Evolutionary conservation across 1,284 basidiomycete species (phyloP), one percentile per base, ranked within the genome.

Genomic region (Microbotryum violaceum): DNA sequence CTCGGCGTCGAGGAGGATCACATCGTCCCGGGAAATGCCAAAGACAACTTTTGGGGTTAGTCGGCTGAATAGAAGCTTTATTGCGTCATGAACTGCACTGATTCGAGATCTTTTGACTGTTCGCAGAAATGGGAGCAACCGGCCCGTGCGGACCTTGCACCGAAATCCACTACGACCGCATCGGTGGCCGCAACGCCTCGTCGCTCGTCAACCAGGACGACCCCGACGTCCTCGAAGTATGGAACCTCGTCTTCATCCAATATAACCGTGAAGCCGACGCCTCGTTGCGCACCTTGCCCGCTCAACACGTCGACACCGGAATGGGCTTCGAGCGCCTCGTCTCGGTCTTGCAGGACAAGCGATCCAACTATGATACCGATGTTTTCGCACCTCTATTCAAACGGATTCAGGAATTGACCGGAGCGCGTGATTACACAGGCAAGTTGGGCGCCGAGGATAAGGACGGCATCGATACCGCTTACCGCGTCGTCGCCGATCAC

Each of bases 171-270:
- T 96, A 85, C 73, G 94, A 98, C 77, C 86, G 93, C 51, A 91
- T 98, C 71, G 94, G 94, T 50, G 88, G 87, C 45, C 84, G 94
- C 57, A 90, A 97, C 73, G 94, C 92, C 50, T 83, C 92, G 6
- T 80, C 87, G 72, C 85, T 96, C 57, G 93, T 98, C 72, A 97
- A 97, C 77, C 82, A 86, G 72, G 91, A 97, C 75, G 92, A 98
- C 74, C 90, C 94, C 6, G 85, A 93, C 70, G 94, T 98, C 6
- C 82, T 98, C 64, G 96, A 98, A 42, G 66, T 68, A 31, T 98
- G 94, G 94, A 98, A 98, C 80, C 96, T 96, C 76, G 94, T 98
- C 61, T 98, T 97, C 77, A 97, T 98, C 74, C 92, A 97, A 73
- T 98, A 89, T 80, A 98, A 98, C 77, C 88, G 94, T 48, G 94